Evolutionary conservation across 331 rosid genomes (phyloP).

Genomic region (Spiraea crenata): DNA sequence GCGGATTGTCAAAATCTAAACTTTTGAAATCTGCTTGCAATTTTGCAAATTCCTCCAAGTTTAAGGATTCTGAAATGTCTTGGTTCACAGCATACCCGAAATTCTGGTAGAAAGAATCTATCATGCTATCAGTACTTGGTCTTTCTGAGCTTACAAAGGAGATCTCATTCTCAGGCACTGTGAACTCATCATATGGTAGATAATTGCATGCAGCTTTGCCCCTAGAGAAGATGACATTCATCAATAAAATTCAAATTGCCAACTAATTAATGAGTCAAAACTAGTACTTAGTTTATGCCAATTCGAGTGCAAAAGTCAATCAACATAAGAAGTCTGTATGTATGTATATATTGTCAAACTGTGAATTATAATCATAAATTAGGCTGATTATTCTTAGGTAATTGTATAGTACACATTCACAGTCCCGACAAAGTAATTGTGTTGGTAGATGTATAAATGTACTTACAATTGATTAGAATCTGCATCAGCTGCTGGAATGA

Average conservation of each 20-base stretch:
- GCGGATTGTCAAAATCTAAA: neutral
- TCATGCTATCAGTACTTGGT: constrained; percentile 28
- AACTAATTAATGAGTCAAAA: neutral
- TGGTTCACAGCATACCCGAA: constrained; percentile 9
- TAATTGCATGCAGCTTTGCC: neutral
- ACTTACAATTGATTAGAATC: neutral
- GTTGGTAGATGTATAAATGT: neutral
- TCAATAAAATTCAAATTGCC: neutral
- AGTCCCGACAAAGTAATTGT: too few species aligned
- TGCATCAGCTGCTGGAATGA: neutral
- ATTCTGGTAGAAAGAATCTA: constrained; percentile 27
- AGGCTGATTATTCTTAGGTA: too few species aligned
- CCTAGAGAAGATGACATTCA: neutral
- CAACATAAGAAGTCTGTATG: too few species aligned
- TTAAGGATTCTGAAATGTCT: neutral
- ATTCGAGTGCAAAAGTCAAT: too few species aligned
- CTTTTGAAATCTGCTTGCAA: neutral
- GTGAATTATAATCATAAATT: neutral
- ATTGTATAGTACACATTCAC: too few species aligned
- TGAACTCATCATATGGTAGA: constrained; percentile 9
- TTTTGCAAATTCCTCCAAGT: constrained; percentile 2
- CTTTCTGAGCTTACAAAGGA: constrained; percentile 25
- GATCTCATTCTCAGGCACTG: constrained; percentile 9
- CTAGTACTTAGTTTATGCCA: too few species aligned
- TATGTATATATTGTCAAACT: neutral